phyloP scores from a whole-genome alignment of 1,284 basidiomycete species.

The Moesziomyces parantarcticus region DNA sequence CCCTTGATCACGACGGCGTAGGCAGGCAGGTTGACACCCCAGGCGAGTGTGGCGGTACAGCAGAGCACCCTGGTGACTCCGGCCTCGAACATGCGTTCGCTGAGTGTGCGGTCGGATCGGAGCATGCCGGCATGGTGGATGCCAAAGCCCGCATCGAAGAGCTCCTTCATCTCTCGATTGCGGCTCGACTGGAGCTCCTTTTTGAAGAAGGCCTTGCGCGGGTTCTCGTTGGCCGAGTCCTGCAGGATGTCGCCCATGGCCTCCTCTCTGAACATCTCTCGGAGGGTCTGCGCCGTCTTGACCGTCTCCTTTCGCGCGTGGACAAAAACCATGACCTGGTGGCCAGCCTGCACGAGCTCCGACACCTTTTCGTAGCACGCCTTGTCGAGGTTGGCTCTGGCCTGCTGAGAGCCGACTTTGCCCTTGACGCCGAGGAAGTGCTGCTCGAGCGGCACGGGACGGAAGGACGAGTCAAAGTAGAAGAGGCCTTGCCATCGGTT shows the following conservation, averaged over 20 bases:
- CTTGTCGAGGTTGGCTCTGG: slow-evolving; percentile 87
- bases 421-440: slow-evolving; percentile 96
- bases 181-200: slow-evolving; percentile 81
- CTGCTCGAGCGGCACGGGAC: slow-evolving; percentile 95
- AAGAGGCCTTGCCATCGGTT: slow-evolving; percentile 91
- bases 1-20: slow-evolving; percentile 98
- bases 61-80: slow-evolving; percentile 92
- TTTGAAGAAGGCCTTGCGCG: slow-evolving; percentile 72
- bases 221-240: slow-evolving; percentile 49
- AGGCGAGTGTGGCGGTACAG: slow-evolving; percentile 97
- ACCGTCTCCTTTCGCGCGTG: slow-evolving; percentile 99
- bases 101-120: slow-evolving; percentile 90
- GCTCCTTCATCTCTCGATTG: slow-evolving; percentile 96
- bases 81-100: slow-evolving; percentile 93
- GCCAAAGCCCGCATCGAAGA: slow-evolving; percentile 90
- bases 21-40: slow-evolving; percentile 99
- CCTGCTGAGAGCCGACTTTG: slow-evolving; percentile 80
- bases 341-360: slow-evolving; percentile 69
- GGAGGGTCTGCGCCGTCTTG: slow-evolving; percentile 85
- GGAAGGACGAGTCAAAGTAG: slow-evolving; percentile 97
- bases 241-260: slow-evolving; percentile 79
- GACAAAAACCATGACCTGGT: slow-evolving; percentile 99
- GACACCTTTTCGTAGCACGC: slow-evolving; percentile 85
- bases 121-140: slow-evolving; percentile 99
- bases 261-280: slow-evolving; percentile 82